Conservation (phyloP, 2,329 filamentous ascomycete species). For the Ophiostoma himal-ulmi region DNA sequence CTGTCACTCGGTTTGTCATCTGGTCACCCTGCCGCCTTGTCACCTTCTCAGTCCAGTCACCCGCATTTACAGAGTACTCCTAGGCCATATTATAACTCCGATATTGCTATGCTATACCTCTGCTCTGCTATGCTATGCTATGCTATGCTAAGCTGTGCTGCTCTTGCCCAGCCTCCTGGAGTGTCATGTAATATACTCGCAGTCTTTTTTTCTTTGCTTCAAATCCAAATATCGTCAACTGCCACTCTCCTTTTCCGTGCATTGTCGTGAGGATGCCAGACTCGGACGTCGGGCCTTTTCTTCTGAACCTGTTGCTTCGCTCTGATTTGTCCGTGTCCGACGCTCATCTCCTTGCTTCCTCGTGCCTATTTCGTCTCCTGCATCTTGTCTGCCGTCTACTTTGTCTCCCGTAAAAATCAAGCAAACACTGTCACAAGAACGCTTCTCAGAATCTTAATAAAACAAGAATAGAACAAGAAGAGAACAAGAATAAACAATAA, state of each 20-base stretch:
- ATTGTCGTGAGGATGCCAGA: background rate
- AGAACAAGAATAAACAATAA: background rate
- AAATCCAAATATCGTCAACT: background rate
- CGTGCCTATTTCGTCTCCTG: background rate
- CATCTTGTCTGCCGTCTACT: background rate
- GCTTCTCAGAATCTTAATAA: background rate
- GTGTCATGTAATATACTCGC: background rate
- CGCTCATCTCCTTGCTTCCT: background rate
- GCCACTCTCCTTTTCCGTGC: background rate
- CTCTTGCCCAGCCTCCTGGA: background rate
- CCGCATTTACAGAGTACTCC: background rate
- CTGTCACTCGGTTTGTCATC: background rate
- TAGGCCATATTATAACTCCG: background rate
- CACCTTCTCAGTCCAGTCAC: background rate
- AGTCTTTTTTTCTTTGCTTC: background rate
- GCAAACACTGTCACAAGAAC: background rate
- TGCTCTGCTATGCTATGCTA: background rate
- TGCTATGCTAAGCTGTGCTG: background rate
- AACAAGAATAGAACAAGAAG: background rate
- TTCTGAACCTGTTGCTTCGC: background rate
- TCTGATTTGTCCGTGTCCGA: background rate
- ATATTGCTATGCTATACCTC: background rate
- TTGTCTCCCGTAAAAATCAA: background rate
- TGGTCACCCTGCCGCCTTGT: background rate
- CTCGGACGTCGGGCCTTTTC: constrained; percentile 6